These are phyloP conservation scores for Ophiocordyceps polyrhachis-furcata DNA, from an alignment of 2,329 filamentous ascomycete species.

Conservation along the genomic window DNA sequence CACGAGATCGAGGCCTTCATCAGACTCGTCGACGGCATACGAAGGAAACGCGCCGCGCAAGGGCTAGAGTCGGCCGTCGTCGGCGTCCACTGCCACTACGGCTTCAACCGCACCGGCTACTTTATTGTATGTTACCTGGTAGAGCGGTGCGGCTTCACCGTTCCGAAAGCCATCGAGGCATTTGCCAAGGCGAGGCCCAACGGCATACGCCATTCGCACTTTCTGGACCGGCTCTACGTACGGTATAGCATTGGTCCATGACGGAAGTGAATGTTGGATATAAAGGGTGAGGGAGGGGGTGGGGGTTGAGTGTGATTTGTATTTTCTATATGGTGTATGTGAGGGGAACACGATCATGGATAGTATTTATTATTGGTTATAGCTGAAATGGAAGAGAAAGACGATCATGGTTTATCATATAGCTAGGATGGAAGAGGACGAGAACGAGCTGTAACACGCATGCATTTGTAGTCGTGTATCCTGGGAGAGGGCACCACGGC, in stretches of 20 bases:
- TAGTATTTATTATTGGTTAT: background rate
- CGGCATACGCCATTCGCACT: constrained; percentile 79
- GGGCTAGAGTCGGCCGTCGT: constrained; percentile 31
- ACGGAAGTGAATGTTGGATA: background rate
- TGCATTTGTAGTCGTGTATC: no score
- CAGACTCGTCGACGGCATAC: constrained; percentile 37
- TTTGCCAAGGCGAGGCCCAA: constrained; percentile 58
- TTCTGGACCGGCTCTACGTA: constrained; percentile 66
- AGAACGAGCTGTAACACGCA: no score
- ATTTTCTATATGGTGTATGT: no score
- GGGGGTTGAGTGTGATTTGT: background rate
- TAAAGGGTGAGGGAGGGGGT: no score
- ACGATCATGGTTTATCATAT: no score
- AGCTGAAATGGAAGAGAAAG: background rate
- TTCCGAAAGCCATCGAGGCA: constrained; percentile 60
- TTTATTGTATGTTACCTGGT: constrained; percentile 84
- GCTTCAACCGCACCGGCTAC: constrained; percentile 86
- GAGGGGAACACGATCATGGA: background rate
- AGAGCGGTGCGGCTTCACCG: constrained; percentile 51
- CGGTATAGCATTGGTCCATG: constrained; percentile 34
- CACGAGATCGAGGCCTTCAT: constrained; percentile 36
- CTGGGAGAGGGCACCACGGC: no score
- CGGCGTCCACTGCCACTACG: constrained; percentile 88
- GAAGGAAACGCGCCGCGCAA: constrained; percentile 17
- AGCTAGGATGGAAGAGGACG: no score